Percentiles rank a stretch among this genome's conserved stretches.
These are phyloP conservation scores for Eucalyptus paniculata DNA, from an alignment of 345 rosid species.

Conservation along the genomic window DNA sequence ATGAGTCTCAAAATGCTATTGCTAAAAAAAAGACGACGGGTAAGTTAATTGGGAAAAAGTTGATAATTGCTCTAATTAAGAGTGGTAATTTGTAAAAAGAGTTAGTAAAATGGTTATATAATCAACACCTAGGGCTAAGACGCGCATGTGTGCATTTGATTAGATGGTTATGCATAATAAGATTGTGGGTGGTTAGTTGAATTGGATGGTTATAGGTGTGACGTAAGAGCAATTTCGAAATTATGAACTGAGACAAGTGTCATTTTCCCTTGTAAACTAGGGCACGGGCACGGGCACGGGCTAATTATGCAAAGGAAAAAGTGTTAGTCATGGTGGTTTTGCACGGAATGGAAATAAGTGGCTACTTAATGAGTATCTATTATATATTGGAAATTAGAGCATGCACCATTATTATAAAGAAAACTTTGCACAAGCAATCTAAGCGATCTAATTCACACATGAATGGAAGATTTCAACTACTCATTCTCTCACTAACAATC, in stretches of 20 bases:
- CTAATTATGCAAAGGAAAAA: background rate
- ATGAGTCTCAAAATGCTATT: background rate
- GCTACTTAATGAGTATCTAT: background rate
- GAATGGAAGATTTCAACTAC: background rate
- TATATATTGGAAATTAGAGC: background rate
- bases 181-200: background rate
- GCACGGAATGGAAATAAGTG: background rate
- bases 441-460: background rate
- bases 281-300: background rate
- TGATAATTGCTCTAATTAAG: background rate
- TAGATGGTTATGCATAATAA: background rate
- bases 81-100: background rate
- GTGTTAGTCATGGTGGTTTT: background rate
- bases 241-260: background rate
- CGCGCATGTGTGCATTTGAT: background rate
- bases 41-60: background rate
- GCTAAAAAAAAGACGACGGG: background rate
- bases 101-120: background rate
- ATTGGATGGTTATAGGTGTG: background rate
- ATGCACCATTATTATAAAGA: background rate
- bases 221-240: background rate
- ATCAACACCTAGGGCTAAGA: background rate
- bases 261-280: background rate
- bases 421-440: background rate
- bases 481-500: background rate